Base-by-base conservation (phyloP, 768 basidiomycete species). In the Boletus patriciae region DNA sequence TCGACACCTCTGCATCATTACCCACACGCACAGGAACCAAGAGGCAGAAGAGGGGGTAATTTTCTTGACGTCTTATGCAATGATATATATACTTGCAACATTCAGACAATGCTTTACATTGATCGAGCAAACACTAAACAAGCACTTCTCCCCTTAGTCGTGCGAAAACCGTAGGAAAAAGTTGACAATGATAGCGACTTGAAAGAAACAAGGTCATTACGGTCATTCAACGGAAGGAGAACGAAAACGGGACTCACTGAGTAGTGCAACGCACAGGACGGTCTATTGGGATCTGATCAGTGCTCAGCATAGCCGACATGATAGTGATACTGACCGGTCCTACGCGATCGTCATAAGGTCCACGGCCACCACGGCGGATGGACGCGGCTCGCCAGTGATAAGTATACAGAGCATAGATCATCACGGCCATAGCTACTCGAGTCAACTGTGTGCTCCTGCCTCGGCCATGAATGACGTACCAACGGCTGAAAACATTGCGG, bases 371-470 rank as follows among this genome's bases (percentile, higher is more conserved):
- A 36, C 84, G 79, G 48, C 95, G 86, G 68, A 99, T 99, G 25
- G 94, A 90, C 27, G 85, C 83, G 8, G 96, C 97, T 60, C 97
- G 85, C 92, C 94, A 96, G 70, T 98, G 96, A 70, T 94, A 99
- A 41, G 94, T 93, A 63, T 89, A 88, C 15, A 99, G 75, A 3
- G 97, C 96, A 72, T 99, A 99, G 11, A 92, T 70, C 97, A 99
- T 98, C 57, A 98, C 94, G 21, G 85, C 92, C 85, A 98, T 91
- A 37, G 96, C 96, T 96, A 51, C 29, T 29, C 45, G 44, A 27
- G 40, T 67, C 50, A 69, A 55, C 59, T n/a, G 25, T 45, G 19
- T 18, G 42, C 44, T 44, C 16, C 29, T 46, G 45, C 27, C 23
- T 25, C 4, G 43, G 42, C 42, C 16, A 19, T 25, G 21, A 46